phyloP scores from a whole-genome alignment of 306 rosid genomes.

The Pueraria montana region DNA sequence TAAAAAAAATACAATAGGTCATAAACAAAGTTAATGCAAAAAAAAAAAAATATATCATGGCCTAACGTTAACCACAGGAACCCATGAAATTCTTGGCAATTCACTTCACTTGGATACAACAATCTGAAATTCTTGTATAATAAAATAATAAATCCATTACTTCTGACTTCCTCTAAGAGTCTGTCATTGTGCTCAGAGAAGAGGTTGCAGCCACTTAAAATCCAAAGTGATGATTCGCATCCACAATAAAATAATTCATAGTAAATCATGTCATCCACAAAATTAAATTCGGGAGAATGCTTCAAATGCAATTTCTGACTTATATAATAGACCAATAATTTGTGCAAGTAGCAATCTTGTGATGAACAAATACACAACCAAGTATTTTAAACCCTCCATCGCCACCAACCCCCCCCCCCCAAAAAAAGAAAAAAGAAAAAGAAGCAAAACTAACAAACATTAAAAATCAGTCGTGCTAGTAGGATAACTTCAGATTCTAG shows the following conservation, averaged over 20 bases:
- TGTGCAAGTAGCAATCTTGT: conserved; percentile 26
- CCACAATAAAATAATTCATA: conserved; percentile 17
- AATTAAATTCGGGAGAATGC: conserved; percentile 3
- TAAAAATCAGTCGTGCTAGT: conserved; percentile 25
- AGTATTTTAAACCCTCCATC: not conserved
- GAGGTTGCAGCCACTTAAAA: not conserved
- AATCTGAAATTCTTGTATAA: not conserved
- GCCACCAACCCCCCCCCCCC: not conserved
- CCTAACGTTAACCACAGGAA: not conserved
- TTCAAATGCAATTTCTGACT: conserved; percentile 10
- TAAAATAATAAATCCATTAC: conserved; percentile 25
- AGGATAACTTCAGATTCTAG: conserved; percentile 19
- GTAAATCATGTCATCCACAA: conserved; percentile 18
- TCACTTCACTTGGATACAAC: conserved; percentile 10
- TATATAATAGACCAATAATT: conserved; percentile 14
- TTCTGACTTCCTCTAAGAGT: conserved; percentile 13
- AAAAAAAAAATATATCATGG: not conserved
- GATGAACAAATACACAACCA: conserved; percentile 8
- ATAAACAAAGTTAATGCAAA: not conserved
- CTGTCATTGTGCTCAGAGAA: not conserved
- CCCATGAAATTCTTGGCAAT: conserved; percentile 24
- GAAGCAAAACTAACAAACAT: not conserved
- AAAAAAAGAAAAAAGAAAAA: not conserved
- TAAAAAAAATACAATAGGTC: not conserved
- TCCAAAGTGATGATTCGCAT: not conserved